These are phyloP conservation scores for Coemansia erecta DNA, from an alignment of 192 early-diverging fungal species.

Conservation along the genomic window DNA sequence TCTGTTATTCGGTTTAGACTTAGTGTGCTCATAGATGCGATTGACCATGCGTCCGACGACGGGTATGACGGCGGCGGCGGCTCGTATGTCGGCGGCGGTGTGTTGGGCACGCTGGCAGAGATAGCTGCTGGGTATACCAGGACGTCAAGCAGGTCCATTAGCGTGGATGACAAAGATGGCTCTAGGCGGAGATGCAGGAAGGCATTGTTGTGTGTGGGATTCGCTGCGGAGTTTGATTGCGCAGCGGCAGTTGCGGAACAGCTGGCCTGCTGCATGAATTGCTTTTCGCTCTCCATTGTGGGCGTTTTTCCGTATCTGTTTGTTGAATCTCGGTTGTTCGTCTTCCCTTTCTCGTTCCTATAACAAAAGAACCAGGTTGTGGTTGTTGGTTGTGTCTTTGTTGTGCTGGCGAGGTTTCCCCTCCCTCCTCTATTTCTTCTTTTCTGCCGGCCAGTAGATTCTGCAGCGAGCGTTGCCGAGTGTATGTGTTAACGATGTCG, in stretches of 20 bases:
- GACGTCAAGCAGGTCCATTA: conserved; percentile 45
- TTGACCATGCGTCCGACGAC: conserved; percentile 21
- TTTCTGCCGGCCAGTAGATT: no score
- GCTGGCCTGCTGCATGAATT: conserved; percentile 22
- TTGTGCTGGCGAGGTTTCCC: no score
- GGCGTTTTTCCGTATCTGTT: neutral
- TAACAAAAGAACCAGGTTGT: no score
- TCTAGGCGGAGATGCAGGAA: conserved; percentile 47
- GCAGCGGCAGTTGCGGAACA: conserved; percentile 15
- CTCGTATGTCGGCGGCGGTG: conserved; percentile 49
- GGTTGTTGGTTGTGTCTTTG: no score
- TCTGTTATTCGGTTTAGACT: conserved; percentile 19
- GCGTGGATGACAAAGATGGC: conserved; percentile 46
- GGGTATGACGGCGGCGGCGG: conserved; percentile 50
- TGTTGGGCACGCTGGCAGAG: conserved; percentile 46
- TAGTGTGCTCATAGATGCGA: conserved; percentile 29
- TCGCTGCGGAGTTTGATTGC: conserved; percentile 25
- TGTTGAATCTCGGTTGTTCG: no score
- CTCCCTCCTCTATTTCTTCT: no score
- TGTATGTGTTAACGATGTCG: no score
- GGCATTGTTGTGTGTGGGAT: conserved; percentile 25
- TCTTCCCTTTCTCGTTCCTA: no score
- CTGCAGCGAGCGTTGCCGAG: no score
- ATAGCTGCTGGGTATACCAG: conserved; percentile 28
- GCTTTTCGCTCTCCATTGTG: conserved; percentile 40